phyloP scores from a whole-genome alignment of 768 basidiomycete genomes.

The Mycena haematopus region DNA sequence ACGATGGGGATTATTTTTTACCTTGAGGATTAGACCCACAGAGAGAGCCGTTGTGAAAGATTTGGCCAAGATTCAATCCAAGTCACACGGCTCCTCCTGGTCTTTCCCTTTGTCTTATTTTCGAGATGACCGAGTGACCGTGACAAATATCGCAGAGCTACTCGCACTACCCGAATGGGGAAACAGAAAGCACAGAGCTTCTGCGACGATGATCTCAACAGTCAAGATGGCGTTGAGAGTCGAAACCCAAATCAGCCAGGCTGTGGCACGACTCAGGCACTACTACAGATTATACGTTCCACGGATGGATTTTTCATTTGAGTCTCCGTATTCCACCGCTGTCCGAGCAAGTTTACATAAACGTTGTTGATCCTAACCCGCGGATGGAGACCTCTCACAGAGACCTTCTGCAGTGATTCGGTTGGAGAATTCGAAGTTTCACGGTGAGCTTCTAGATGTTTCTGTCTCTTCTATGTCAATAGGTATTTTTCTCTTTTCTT shows the following conservation, averaged over 20 bases:
- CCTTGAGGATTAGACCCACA: conserved; percentile 11
- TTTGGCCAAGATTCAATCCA: conserved; percentile 7
- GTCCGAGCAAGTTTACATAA: background rate
- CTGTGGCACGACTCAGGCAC: no score
- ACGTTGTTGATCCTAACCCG: background rate
- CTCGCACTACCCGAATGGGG: background rate
- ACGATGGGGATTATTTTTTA: conserved; percentile 20
- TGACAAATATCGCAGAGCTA: background rate
- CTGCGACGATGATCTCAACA: conserved; percentile 13
- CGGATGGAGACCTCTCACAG: background rate
- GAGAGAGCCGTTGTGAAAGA: conserved; percentile 6
- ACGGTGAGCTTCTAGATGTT: background rate
- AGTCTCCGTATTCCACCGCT: background rate
- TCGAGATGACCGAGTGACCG: background rate
- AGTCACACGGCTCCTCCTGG: background rate
- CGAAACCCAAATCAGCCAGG: background rate
- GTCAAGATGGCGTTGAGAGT: background rate
- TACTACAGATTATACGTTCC: no score
- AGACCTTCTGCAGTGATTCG: background rate
- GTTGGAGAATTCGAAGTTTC: background rate
- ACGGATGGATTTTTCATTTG: background rate
- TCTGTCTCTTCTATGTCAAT: background rate
- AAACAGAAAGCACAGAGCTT: background rate
- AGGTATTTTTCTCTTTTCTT: background rate
- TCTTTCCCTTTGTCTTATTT: conserved; percentile 6